Evolutionary conservation across 345 rosid genomes (phyloP).

Genomic region (Fremontodendron californicum): DNA sequence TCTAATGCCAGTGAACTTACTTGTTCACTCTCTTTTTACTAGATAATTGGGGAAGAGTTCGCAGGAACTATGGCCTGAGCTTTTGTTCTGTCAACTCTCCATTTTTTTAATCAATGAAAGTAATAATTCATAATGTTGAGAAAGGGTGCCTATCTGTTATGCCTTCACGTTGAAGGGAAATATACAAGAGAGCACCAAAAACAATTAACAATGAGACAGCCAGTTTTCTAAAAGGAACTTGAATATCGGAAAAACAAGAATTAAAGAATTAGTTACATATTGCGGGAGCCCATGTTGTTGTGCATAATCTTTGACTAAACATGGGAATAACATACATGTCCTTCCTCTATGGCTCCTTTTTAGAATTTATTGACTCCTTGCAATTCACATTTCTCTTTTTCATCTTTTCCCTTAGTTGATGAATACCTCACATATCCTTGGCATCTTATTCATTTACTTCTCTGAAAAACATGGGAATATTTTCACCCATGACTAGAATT

Average conservation of each 20-base stretch:
- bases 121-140: not conserved
- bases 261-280: not conserved
- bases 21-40: not conserved
- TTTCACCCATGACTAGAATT: not conserved
- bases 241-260: conserved; percentile 1
- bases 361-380: not conserved
- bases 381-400: not conserved
- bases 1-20: not conserved
- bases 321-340: not conserved
- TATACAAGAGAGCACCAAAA: not conserved
- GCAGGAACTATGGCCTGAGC: not conserved
- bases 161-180: not conserved
- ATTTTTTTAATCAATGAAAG: not conserved
- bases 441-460: not conserved
- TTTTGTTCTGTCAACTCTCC: not conserved
- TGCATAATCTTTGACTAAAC: not conserved
- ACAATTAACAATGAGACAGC: not conserved
- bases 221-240: not conserved
- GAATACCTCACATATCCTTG: not conserved
- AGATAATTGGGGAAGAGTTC: not conserved
- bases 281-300: not conserved
- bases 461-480: not conserved
- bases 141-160: not conserved
- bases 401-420: not conserved
- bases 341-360: not conserved